phyloP scores from a whole-genome alignment of 1,139 yeast genomes.

The Arxiozyma bovina region DNA sequence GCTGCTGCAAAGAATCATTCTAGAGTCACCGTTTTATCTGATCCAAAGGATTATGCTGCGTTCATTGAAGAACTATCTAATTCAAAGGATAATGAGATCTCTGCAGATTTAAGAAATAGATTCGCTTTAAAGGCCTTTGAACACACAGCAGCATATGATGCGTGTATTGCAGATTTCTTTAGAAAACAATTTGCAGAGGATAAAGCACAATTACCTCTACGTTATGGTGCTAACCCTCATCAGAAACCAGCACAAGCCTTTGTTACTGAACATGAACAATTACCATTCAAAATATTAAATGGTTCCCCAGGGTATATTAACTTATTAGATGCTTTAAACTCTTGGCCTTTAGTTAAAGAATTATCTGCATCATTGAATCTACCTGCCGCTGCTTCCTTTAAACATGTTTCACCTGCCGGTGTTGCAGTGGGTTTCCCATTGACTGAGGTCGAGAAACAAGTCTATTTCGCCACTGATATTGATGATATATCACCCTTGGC shows the following conservation, averaged over 20 bases:
- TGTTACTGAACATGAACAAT: conserved; percentile 66
- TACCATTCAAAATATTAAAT: conserved; percentile 86
- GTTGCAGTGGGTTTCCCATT: conserved; percentile 95
- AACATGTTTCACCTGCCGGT: conserved; percentile 99
- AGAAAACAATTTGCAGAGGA: conserved; percentile 94
- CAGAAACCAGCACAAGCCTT: conserved; percentile 98
- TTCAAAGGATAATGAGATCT: conserved; percentile 48
- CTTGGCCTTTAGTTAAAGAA: conserved; percentile 98
- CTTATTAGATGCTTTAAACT: conserved; percentile 88
- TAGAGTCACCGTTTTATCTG: conserved; percentile 89
- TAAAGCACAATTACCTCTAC: conserved; percentile 77
- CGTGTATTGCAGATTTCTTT: conserved; percentile 92
- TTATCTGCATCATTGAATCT: conserved; percentile 85
- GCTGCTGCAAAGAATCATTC: conserved; percentile 98
- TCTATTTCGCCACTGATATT: conserved; percentile 89
- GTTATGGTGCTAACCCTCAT: conserved; percentile 98
- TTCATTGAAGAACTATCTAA: conserved; percentile 68
- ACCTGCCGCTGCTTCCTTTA: conserved; percentile 98
- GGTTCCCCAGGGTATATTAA: conserved; percentile 98
- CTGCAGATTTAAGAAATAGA: conserved; percentile 65
- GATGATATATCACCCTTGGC: conserved; percentile 95
- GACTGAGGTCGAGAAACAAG: conserved; percentile 81
- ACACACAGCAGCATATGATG: conserved; percentile 96
- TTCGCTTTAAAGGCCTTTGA: conserved; percentile 95
- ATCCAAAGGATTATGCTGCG: conserved; percentile 83